Conservation (phyloP, 768 basidiomycete species). For the Tricholoma saponaceum region DNA sequence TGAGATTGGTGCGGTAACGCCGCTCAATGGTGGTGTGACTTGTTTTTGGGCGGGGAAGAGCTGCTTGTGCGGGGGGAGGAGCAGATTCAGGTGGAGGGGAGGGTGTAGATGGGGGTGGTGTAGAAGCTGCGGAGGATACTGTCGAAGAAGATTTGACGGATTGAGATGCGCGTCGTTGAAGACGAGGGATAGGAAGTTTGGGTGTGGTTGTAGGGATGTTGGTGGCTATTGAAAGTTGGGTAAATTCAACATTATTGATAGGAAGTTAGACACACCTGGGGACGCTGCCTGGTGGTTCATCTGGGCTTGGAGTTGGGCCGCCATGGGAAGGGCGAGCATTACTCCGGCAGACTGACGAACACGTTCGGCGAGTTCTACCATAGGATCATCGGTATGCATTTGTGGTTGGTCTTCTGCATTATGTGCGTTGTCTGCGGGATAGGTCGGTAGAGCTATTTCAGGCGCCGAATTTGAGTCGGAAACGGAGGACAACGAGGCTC, state of each 20-base stretch:
- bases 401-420: conserved; percentile 11
- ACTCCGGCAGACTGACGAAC: conserved; percentile 56
- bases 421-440: conserved; percentile 17
- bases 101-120: conserved; percentile 38
- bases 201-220: conserved; percentile 15
- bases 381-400: conserved; percentile 23
- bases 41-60: conserved; percentile 55
- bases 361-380: conserved; percentile 41
- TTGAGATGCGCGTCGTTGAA: conserved; percentile 23
- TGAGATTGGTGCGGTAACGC: conserved; percentile 84
- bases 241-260: background rate
- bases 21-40: conserved; percentile 89
- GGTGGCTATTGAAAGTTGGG: background rate
- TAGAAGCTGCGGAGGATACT: conserved; percentile 35
- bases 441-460: conserved; percentile 21
- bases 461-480: conserved; percentile 34
- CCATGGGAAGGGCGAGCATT: conserved; percentile 45
- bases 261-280: conserved; percentile 16
- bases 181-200: conserved; percentile 37
- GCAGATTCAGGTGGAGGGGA: conserved; percentile 16
- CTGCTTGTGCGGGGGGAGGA: conserved; percentile 8
- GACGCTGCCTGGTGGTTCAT: conserved; percentile 14
- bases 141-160: conserved; percentile 19
- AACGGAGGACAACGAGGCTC: conserved; percentile 48
- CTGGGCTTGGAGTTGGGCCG: conserved; percentile 28